Percentiles rank a stretch among this genome's conserved stretches.
These are phyloP conservation scores for Vigna angularis DNA, from an alignment of 306 rosid genomes.

Conservation along the genomic window DNA sequence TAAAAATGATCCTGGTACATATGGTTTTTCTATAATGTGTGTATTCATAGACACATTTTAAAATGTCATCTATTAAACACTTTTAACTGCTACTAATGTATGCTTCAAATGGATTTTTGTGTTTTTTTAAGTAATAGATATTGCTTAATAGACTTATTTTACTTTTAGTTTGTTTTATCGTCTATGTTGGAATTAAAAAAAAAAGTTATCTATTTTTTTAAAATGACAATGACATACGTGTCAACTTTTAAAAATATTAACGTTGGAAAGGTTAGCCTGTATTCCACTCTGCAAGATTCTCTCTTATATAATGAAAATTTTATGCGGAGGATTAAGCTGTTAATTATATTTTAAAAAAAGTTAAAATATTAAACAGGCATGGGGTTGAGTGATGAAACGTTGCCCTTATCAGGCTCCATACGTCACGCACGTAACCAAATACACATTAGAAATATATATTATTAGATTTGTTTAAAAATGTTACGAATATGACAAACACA, in stretches of 20 bases:
- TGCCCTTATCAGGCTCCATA: slow-evolving; percentile 13
- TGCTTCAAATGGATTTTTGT: neutral
- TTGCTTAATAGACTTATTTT: neutral
- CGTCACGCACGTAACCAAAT: neutral
- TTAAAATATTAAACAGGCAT: slow-evolving; percentile 1
- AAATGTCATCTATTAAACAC: neutral
- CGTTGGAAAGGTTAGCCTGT: neutral
- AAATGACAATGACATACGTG: neutral
- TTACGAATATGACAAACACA: neutral
- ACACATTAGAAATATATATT: neutral
- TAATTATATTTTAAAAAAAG: neutral
- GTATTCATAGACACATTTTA: too few relatives aligned
- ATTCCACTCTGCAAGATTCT: slow-evolving; percentile 10
- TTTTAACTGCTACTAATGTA: neutral
- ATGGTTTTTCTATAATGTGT: neutral
- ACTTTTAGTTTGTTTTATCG: too few relatives aligned
- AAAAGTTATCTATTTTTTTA: too few relatives aligned
- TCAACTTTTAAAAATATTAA: neutral
- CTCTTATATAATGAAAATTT: neutral
- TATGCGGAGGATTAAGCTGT: neutral
- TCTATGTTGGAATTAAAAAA: too few relatives aligned
- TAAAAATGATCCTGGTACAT: neutral
- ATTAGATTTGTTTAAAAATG: neutral
- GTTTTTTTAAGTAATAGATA: neutral
- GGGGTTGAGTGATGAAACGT: slow-evolving; percentile 8